phyloP scores from a whole-genome alignment of 257 asterid genomes.

The Petrea volubilis region DNA sequence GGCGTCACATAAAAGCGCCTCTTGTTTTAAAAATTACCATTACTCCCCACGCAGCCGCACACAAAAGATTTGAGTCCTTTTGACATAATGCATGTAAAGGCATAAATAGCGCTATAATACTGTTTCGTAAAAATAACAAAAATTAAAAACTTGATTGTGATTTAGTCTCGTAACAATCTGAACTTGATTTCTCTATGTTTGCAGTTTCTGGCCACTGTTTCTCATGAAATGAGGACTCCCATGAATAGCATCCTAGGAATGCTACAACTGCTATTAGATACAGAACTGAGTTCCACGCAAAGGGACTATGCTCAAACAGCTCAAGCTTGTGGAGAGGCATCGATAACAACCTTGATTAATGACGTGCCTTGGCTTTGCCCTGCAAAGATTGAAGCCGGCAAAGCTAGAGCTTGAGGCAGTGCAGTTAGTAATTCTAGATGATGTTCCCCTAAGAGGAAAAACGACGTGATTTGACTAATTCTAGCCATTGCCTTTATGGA shows the following conservation, averaged over 20 bases:
- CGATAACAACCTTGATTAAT: conserved; percentile 83
- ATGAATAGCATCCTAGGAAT: conserved; percentile 95
- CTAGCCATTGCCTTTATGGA: no score
- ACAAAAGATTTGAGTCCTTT: no score
- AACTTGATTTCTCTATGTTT: conserved; percentile 20
- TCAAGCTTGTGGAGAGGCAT: conserved; percentile 85
- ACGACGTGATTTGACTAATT: no score
- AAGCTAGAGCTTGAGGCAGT: conserved; percentile 86
- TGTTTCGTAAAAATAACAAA: no score
- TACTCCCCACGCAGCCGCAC: no score
- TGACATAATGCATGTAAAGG: no score
- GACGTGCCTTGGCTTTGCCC: conserved; percentile 95
- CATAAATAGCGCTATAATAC: no score
- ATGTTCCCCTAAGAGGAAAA: conserved; percentile 46
- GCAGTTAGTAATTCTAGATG: conserved; percentile 76
- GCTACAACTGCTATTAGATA: conserved; percentile 79
- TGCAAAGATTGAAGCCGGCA: conserved; percentile 90
- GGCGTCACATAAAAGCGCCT: no score
- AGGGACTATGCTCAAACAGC: conserved; percentile 94
- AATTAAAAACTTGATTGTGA: no score
- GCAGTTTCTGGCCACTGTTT: conserved; percentile 94
- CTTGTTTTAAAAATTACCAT: no score
- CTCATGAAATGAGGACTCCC: conserved; percentile 97
- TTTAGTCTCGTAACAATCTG: conserved; percentile 6
- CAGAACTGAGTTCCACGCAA: conserved; percentile 81